A percentile compares a stretch with the other conserved stretches of the same genome.
These are phyloP conservation scores for Balamuthia mandrillaris DNA, from an alignment of 208 protist species.

Conservation along the genomic window DNA sequence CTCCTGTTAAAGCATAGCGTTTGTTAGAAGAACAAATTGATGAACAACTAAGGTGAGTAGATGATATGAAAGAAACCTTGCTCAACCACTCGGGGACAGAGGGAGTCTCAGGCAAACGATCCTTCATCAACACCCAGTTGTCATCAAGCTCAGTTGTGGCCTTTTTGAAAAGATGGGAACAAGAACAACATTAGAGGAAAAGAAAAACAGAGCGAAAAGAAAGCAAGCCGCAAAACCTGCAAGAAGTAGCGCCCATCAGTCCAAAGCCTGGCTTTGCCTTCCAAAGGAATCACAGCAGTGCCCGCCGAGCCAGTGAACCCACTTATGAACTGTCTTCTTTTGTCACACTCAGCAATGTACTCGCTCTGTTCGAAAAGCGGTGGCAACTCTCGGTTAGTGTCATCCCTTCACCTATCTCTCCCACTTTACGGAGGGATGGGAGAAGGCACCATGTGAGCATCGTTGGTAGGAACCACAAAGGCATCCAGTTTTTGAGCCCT, in stretches of 20 bases:
- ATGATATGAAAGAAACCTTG: not conserved
- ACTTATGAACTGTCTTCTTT: slow-evolving; percentile 86
- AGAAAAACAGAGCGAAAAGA: not conserved
- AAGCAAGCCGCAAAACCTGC: slow-evolving; percentile 71
- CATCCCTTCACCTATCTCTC: not conserved
- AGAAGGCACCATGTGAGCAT: slow-evolving; percentile 82
- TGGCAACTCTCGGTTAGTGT: not conserved
- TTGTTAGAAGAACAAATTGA: no score
- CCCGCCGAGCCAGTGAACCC: slow-evolving; percentile 92
- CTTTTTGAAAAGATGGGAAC: not conserved
- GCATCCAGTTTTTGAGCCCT: slow-evolving; percentile 66
- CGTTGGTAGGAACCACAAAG: slow-evolving; percentile 84
- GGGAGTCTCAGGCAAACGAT: slow-evolving; percentile 50
- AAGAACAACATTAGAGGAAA: not conserved
- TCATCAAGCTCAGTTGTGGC: slow-evolving; percentile 6
- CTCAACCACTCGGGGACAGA: slow-evolving; percentile 45
- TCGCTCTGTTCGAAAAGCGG: slow-evolving; percentile 66
- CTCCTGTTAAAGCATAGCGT: not conserved
- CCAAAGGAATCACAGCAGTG: slow-evolving; percentile 63
- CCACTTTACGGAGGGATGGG: not conserved
- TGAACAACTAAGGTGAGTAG: no score
- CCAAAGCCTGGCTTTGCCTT: slow-evolving; percentile 83
- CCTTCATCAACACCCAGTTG: slow-evolving; percentile 63
- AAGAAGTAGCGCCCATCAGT: slow-evolving; percentile 95
- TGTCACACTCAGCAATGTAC: slow-evolving; percentile 84